These are phyloP conservation scores for Ophiostoma triangulosporum DNA, from an alignment of 2,329 filamentous ascomycete species.

Conservation along the genomic window DNA sequence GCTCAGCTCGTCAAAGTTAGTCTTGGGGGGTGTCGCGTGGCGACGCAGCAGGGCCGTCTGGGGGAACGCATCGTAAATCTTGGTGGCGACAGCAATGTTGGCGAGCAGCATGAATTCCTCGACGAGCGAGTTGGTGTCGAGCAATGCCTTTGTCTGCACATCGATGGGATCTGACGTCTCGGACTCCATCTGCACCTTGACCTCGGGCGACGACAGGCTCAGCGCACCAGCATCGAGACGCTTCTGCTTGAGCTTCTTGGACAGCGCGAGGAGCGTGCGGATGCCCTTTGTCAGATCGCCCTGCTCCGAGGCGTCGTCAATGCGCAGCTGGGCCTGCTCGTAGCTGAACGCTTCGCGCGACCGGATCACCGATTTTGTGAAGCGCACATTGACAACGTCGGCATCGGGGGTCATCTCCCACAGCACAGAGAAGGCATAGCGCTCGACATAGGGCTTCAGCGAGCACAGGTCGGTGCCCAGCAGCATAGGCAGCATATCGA, in stretches of 20 bases:
- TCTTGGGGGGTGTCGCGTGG: slow-evolving; percentile 82
- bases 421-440: slow-evolving; percentile 70
- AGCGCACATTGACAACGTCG: slow-evolving; percentile 71
- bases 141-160: slow-evolving; percentile 84
- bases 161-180: slow-evolving; percentile 94
- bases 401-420: slow-evolving; percentile 76
- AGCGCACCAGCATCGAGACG: slow-evolving; percentile 91
- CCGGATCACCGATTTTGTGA: slow-evolving; percentile 96
- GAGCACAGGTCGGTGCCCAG: slow-evolving; percentile 94
- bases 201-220: slow-evolving; percentile 94
- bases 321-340: slow-evolving; percentile 85
- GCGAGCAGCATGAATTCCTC: slow-evolving; percentile 99
- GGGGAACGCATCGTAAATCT: slow-evolving; percentile 83
- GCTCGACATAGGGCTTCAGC: slow-evolving; percentile 93
- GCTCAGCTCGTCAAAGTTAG: slow-evolving; percentile 88
- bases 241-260: slow-evolving; percentile 86
- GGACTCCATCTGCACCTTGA: slow-evolving; percentile 87
- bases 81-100: slow-evolving; percentile 85
- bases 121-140: slow-evolving; percentile 94
- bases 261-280: slow-evolving; percentile 72
- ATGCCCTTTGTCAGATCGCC: slow-evolving; percentile 87
- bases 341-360: slow-evolving; percentile 96
- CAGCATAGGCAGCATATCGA: slow-evolving; percentile 96
- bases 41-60: slow-evolving; percentile 90
- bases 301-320: slow-evolving; percentile 76